Evolutionary conservation across 371 early-diverging fungal species (phyloP), one percentile per base, ranked within the genome.

Genomic region (Capillidium rhysosporum): DNA sequence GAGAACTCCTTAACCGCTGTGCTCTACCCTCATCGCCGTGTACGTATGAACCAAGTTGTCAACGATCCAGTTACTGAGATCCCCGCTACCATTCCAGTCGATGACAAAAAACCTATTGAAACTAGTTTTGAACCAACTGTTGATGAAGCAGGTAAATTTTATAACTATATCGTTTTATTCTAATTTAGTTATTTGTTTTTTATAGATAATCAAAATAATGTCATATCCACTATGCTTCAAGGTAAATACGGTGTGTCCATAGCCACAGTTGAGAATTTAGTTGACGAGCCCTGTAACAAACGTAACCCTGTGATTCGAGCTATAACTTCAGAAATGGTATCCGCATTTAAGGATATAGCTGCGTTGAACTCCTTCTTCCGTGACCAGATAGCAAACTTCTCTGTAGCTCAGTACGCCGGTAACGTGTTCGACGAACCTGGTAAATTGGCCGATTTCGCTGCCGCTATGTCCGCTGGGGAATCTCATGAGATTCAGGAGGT

Each of bases 381-480:
- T 25, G 97, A 96, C 62, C 97, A 96, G 66, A 93, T 96, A 59
- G 84, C 92, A 57, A 84, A 82, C 59, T 92, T 92, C 61, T 86
- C 87, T 47, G 86, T 92, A 75, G 82, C 87, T 2, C 92, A 92
- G 61, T 85, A 90, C 20, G 90, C 92, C 24, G 92, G 91, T 56
- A 90, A 88, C 48, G 86, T 91, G 12, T 87, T 96, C 65, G 88
- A 88, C 54, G 92, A 93, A 55, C 90, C 97, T 24, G 81, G 88
- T 26, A 85, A 85, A 49, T 63, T 94, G 47, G 92, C 97, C 14
- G 97, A 96, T 63, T 96, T 96, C 68, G 91, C 90, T 3, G 94
- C 97, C 0, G 92, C 94, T 7, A 83, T 96, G 1, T 87, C 89
- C 0, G 74, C 84, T 1, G 94, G 92, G 20, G 89, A 89, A 55